Conservation (phyloP, 176 grass and related monocot genomes). For the Rhynchospora pubera region DNA sequence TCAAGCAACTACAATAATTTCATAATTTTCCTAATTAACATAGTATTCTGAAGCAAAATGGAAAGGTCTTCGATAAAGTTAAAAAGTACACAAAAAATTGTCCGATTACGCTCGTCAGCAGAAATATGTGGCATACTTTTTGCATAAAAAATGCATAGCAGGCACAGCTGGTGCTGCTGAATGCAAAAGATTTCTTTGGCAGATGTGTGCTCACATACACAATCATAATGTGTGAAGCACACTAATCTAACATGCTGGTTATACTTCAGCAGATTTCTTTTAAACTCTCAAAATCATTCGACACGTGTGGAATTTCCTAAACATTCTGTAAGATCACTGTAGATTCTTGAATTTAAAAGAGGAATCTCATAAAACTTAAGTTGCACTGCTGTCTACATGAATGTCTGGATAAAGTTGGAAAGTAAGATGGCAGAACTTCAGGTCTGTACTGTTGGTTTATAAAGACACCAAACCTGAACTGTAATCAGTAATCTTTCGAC, state of each 20-base stretch:
- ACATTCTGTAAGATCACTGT: background rate
- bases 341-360: background rate
- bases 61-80: background rate
- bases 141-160: background rate
- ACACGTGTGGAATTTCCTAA: background rate
- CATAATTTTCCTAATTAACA: background rate
- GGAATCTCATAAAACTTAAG: background rate
- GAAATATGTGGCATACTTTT: background rate
- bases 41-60: background rate
- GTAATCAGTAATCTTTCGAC: background rate
- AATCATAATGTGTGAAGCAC: background rate
- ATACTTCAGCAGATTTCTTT: background rate
- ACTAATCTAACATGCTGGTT: background rate
- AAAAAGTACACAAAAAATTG: no score
- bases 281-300: background rate
- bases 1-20: constrained; percentile 73
- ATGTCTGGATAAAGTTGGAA: background rate
- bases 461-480: background rate
- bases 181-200: background rate
- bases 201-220: no score
- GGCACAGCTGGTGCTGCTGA: background rate
- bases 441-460: background rate
- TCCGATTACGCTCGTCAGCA: background rate
- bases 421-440: background rate
- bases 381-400: background rate